Conservation (phyloP, 2,329 filamentous ascomycete species). For the Allantophomopsis lycopodina region DNA sequence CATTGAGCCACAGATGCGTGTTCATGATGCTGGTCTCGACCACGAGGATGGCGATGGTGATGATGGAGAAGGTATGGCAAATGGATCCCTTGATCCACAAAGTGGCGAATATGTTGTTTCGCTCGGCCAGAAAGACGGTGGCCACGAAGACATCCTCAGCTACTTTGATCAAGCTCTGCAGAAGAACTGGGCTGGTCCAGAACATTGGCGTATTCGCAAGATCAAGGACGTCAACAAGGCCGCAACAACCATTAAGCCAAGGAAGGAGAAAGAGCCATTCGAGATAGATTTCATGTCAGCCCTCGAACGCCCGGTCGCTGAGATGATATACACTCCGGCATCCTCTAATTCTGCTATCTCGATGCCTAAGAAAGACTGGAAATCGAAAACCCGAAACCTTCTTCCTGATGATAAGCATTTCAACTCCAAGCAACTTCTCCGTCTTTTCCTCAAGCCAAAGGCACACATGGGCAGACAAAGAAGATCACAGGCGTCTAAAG, state of each 20-base stretch:
- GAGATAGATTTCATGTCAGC: constrained; percentile 80
- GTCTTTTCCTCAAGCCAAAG: constrained; percentile 89
- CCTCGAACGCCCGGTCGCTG: constrained; percentile 55
- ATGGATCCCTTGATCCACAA: constrained; percentile 45
- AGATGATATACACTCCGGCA: constrained; percentile 70
- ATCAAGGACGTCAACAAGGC: constrained; percentile 70
- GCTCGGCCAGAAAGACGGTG: constrained; percentile 51
- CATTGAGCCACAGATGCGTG: constrained; percentile 71
- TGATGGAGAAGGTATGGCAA: constrained; percentile 32
- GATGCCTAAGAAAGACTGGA: constrained; percentile 89
- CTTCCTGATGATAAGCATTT: constrained; percentile 98
- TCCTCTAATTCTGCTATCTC: constrained; percentile 70
- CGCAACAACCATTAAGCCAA: constrained; percentile 42
- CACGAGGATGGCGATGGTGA: constrained; percentile 37
- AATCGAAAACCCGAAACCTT: constrained; percentile 81
- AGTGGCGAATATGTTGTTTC: constrained; percentile 67
- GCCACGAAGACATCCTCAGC: constrained; percentile 89
- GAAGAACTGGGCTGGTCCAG: constrained; percentile 97
- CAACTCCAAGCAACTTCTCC: constrained; percentile 80
- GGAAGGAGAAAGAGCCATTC: constrained; percentile 94
- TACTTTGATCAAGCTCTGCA: constrained; percentile 95
- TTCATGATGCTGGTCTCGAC: constrained; percentile 49
- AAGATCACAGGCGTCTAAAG: constrained; percentile 28
- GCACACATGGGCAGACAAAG: constrained; percentile 63
- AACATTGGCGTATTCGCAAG: constrained; percentile 93